phyloP scores from a whole-genome alignment of 73 alveolate species.

The Paramecium tetraurelia region DNA sequence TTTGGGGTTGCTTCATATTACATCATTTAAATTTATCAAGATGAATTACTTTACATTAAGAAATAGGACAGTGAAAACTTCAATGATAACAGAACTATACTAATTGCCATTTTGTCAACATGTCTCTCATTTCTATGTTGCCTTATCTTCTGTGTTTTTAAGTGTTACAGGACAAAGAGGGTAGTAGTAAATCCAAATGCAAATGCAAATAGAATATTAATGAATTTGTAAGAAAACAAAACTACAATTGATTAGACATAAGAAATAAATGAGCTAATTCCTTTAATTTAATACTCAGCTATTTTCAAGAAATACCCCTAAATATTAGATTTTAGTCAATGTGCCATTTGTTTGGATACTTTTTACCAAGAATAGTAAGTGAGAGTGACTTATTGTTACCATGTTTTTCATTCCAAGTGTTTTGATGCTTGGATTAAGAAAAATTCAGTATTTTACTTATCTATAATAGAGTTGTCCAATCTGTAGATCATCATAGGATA shows the following conservation, averaged over 20 bases:
- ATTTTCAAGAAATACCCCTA: not conserved
- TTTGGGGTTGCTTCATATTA: not conserved
- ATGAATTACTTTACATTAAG: not conserved
- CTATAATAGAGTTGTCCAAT: slow-evolving; percentile 14
- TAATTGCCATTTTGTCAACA: not conserved
- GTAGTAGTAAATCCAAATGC: not conserved
- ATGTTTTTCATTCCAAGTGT: slow-evolving; percentile 38
- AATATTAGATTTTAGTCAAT: not conserved
- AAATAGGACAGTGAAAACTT: not conserved
- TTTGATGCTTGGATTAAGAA: slow-evolving; percentile 46
- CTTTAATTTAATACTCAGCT: not conserved
- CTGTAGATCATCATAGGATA: not conserved
- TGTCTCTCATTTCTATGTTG: not conserved
- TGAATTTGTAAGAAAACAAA: not conserved
- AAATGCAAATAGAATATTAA: not conserved
- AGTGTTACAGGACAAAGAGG: not conserved
- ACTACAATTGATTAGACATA: not conserved
- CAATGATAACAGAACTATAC: not conserved
- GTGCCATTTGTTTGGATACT: slow-evolving; percentile 15
- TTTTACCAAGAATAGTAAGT: not conserved
- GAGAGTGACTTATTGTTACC: slow-evolving; percentile 51
- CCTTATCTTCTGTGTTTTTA: not conserved
- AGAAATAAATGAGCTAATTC: not conserved
- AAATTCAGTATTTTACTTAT: not conserved
- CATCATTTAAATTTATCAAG: not conserved